Evolutionary conservation across 805 yeast species (phyloP), one percentile per base, ranked within the genome.

Genomic region (Saturnispora halmiae): DNA sequence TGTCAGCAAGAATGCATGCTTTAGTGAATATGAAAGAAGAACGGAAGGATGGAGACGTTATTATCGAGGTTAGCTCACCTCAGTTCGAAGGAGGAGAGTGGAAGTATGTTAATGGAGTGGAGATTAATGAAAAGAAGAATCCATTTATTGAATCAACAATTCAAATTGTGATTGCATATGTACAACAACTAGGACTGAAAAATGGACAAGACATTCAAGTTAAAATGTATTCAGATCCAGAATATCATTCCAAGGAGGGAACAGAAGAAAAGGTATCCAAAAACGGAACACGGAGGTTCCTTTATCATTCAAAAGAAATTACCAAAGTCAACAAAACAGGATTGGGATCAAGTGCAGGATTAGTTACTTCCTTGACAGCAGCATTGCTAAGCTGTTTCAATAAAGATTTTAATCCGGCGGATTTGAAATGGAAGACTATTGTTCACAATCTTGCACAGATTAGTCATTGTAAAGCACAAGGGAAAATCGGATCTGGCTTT

Each of bases 401-500:
- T 4, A 19, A 41, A 10, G 41, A 59, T 4, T 54, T 70, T 10
- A 62, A 69, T 41, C 46, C 65, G 2, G 31, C 44, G 0, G 46
- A 58, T 6, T 26, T 34, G 15, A 65, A 21, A 48, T 44, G 46
- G 45, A 48, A 43, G 21, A 29, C 51, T 4, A 45, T 58, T n/a
- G 66, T 90, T 27, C 97, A 92, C 58, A 90, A 86, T 52, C 60
- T 86, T 21, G 75, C 96, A 1, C 98, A 92, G 58, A 66, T 84
- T 7, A 81, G 95, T 0, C 98, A 92, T 59, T 88, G 96, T 58
- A 71, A 75, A 43, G 97, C 98, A 3, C 98, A 92, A 59, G 84
- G 85, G 25, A 92, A 92, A 59, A 79, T 92, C 20, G 98, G 98
- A 0, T 86, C 96, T 3, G 98, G 98, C 0, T 92, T 92, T 60